phyloP scores from a whole-genome alignment of 352 stramenopile genomes.

The Pythium coloratum region DNA sequence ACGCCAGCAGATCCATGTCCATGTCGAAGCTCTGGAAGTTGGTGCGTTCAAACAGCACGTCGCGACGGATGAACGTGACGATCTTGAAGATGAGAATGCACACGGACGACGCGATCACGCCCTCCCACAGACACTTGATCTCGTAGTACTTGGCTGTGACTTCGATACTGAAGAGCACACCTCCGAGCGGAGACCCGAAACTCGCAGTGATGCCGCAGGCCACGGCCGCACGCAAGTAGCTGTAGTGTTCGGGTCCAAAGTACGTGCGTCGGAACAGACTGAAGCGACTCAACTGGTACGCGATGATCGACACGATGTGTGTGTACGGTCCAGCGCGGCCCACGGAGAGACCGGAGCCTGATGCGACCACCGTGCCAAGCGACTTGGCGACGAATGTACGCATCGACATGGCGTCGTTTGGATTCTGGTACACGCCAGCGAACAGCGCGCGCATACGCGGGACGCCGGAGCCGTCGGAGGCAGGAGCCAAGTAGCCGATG shows the following conservation, averaged over 20 bases:
- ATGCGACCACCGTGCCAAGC: constrained; percentile 62
- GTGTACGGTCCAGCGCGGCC: constrained; percentile 71
- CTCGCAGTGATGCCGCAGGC: constrained; percentile 78
- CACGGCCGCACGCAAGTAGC: constrained; percentile 64
- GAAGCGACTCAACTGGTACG: constrained; percentile 64
- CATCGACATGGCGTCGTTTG: constrained; percentile 59
- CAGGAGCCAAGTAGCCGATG: constrained; percentile 60
- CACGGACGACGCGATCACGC: constrained; percentile 77
- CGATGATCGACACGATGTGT: constrained; percentile 76
- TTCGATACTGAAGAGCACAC: constrained; percentile 85
- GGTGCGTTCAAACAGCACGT: constrained; percentile 77
- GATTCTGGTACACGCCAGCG: constrained; percentile 74
- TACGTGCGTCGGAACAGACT: constrained; percentile 65
- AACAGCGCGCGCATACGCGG: constrained; percentile 75
- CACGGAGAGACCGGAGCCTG: constrained; percentile 64
- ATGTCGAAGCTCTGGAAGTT: constrained; percentile 79
- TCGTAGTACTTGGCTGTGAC: constrained; percentile 85
- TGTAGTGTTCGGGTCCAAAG: constrained; percentile 71
- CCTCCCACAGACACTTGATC: constrained; percentile 84
- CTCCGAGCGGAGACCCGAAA: constrained; percentile 76
- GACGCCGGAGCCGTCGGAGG: constrained; percentile 77
- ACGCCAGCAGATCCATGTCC: constrained; percentile 76
- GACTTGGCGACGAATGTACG: constrained; percentile 68
- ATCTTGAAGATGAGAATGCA: constrained; percentile 80
- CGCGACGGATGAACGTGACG: constrained; percentile 69